Evolutionary conservation across 2,329 filamentous ascomycete genomes (phyloP), one percentile per base, ranked within the genome.

Genomic region (Colletotrichum eleusines): DNA sequence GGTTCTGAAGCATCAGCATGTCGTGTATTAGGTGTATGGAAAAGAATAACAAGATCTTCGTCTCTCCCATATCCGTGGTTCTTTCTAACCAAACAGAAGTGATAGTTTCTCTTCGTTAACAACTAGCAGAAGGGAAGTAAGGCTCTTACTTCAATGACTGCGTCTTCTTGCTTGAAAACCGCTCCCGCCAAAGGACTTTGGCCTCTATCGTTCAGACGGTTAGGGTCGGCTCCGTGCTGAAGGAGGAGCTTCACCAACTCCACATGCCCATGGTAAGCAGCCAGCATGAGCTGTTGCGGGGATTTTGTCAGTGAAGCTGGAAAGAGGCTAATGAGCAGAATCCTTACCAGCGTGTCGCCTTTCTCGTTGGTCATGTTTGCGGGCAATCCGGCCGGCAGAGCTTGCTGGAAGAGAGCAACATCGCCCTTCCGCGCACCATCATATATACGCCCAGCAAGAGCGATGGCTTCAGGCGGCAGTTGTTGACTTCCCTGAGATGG

Each of bases 361-460:
- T 92, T 91, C 60, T 91, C 87, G 75, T 94, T 93, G 28, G 90
- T 92, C 78, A 94, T 83, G 75, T 93, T 93, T 1, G 87, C 83
- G 0, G 91, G 91, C 33, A 94, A 81, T 1, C 92, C 91, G 2
- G 88, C 89, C 1, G 85, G 83, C 46, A 94, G 79, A 58, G 91
- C 91, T 78, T 90, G 86, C 51, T 85, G 77, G n/a, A 94, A 87
- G 16, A 88, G 79, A 6, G 85, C 77, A 2, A 86, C 82, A 59
- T 90, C 82, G 66, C 91, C 91, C 28, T 80, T 77, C 40, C 91
- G 86, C 1, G 91, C 91, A 35, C 89, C 86, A 74, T 92, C 86
- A 80, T 91, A 94, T 81, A 93, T 87, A 73, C 87, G 87, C 12
- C 84, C 82, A 2, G 91, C 91, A 40, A 94, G 86, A 5, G 88